Evolutionary conservation across 352 stramenopile species (phyloP).

Genomic region (Pythium rhizo-oryzae): DNA sequence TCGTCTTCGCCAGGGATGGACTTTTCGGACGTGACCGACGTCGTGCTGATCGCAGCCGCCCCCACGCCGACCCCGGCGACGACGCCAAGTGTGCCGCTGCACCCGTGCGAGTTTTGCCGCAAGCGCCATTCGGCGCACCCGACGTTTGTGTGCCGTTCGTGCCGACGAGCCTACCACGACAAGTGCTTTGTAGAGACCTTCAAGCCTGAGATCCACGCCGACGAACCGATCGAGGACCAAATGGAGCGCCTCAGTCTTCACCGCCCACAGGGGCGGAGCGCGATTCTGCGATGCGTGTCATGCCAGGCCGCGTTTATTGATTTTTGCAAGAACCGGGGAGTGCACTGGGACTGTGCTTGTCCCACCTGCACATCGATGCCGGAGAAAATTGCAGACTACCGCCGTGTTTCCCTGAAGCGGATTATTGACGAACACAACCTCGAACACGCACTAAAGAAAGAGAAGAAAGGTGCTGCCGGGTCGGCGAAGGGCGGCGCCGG

Average conservation of each 20-base stretch:
- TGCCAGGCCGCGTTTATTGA: constrained; percentile 27
- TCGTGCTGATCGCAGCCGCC: background rate
- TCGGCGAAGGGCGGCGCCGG: background rate
- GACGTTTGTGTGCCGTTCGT: constrained; percentile 17
- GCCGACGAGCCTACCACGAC: constrained; percentile 27
- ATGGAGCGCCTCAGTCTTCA: constrained; percentile 14
- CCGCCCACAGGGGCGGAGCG: background rate
- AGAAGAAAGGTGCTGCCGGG: constrained; percentile 2
- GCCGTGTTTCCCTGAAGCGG: constrained; percentile 14
- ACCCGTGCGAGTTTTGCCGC: constrained; percentile 20
- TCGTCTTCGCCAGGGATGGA: background rate
- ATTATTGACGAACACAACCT: constrained; percentile 31
- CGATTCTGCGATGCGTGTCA: constrained; percentile 20
- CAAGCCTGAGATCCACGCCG: constrained; percentile 3
- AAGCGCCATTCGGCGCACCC: constrained; percentile 7
- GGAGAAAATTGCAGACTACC: constrained; percentile 21
- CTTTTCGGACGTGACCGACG: background rate
- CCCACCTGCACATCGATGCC: constrained; percentile 15
- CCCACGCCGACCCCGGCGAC: background rate
- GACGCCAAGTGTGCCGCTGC: background rate
- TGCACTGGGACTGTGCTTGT: constrained; percentile 25
- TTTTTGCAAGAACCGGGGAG: constrained; percentile 10
- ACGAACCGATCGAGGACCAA: constrained; percentile 17
- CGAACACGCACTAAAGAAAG: constrained; percentile 15
- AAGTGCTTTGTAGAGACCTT: constrained; percentile 21